phyloP scores from a whole-genome alignment of 176 grass and related monocot genomes.

The Poa pratensis region DNA sequence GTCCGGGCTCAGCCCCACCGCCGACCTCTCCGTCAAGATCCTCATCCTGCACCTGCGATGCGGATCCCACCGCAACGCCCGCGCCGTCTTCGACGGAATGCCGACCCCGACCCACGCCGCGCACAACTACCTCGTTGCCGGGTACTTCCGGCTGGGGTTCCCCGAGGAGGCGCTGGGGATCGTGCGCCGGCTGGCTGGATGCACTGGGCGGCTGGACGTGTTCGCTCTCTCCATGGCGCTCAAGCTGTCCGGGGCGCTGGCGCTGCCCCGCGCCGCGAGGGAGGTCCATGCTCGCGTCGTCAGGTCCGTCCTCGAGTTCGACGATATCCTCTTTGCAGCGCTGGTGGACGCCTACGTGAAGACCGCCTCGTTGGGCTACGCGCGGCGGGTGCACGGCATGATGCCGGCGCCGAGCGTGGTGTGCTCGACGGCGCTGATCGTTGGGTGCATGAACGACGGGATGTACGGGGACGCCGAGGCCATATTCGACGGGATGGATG shows the following conservation, averaged over 20 bases:
- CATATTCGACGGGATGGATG: constrained; percentile 49
- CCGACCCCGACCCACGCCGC: constrained; percentile 43
- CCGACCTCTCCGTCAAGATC: constrained; percentile 67
- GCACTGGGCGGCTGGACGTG: constrained; percentile 51
- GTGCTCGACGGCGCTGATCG: constrained; percentile 77
- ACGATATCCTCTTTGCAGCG: constrained; percentile 66
- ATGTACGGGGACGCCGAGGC: constrained; percentile 56
- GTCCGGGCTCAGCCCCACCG: constrained; percentile 40
- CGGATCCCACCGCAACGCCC: constrained; percentile 68
- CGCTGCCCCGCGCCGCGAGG: constrained; percentile 32
- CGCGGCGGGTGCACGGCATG: constrained; percentile 47
- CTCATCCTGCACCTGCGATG: constrained; percentile 69
- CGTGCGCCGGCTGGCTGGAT: constrained; percentile 55
- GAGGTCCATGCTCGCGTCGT: constrained; percentile 73
- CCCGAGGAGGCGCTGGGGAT: constrained; percentile 55
- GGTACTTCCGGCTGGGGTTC: constrained; percentile 63
- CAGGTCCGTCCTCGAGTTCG: constrained; percentile 42
- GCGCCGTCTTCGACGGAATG: constrained; percentile 73
- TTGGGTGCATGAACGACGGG: constrained; percentile 73
- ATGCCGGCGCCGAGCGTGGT: constrained; percentile 56
- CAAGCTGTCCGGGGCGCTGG: constrained; percentile 60
- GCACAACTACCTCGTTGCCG: constrained; percentile 76
- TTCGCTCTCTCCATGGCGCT: constrained; percentile 87
- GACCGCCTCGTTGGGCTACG: constrained; percentile 51
- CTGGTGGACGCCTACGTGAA: constrained; percentile 87